Percentiles rank a stretch among this genome's conserved stretches.
phyloP scores from a whole-genome alignment of 148 eudicot genomes.

The Diospyros lotus region DNA sequence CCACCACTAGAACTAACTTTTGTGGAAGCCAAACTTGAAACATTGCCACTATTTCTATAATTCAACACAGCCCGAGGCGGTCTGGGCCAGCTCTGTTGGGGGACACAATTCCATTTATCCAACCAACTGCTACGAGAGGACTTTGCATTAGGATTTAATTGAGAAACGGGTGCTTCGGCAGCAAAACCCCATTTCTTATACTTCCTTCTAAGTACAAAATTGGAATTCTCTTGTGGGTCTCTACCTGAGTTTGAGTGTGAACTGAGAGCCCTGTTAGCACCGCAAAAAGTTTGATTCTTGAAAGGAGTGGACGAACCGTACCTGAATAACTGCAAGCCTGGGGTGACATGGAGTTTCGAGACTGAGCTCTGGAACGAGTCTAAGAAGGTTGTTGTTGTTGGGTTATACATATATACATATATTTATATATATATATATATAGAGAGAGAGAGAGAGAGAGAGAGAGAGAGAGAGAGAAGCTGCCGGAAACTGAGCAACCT shows the following conservation, averaged over 20 bases:
- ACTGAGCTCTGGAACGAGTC: slow-evolving; percentile 58
- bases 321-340: slow-evolving; percentile 47
- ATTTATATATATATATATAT: not conserved
- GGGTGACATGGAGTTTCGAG: slow-evolving; percentile 43
- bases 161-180: slow-evolving; percentile 17
- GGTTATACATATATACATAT: slow-evolving; percentile 6
- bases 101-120: slow-evolving; percentile 65
- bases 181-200: slow-evolving; percentile 7
- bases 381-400: slow-evolving; percentile 33
- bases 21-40: slow-evolving; percentile 30
- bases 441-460: not conserved
- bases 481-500: not conserved
- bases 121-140: slow-evolving; percentile 56
- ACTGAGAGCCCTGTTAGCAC: slow-evolving; percentile 13
- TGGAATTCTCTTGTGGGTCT: slow-evolving; percentile 27
- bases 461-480: not conserved
- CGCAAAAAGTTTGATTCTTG: slow-evolving; percentile 22
- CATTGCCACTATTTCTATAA: slow-evolving; percentile 41
- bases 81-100: slow-evolving; percentile 31
- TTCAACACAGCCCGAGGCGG: slow-evolving; percentile 33
- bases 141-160: slow-evolving; percentile 17
- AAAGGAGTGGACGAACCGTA: slow-evolving; percentile 34
- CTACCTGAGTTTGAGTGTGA: slow-evolving; percentile 20
- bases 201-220: slow-evolving; percentile 22
- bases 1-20: slow-evolving; percentile 20